Base-by-base conservation (phyloP, 768 basidiomycete genomes). In the Clathrus columnatus region DNA sequence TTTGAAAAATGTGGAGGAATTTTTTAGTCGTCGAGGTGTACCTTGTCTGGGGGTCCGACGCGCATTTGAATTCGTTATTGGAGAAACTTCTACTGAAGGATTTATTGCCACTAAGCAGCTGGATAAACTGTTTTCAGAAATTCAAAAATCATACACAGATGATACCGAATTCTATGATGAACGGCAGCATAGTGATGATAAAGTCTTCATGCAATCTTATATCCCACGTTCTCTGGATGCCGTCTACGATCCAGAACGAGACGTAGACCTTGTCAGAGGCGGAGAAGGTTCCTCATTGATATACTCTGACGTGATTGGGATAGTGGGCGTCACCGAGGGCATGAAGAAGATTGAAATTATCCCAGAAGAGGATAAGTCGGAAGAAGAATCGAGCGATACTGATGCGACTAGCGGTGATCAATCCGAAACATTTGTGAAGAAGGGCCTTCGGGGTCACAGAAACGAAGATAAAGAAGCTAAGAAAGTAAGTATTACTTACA, bases 201-300 rank as follows among this genome's bases (percentile, higher is more conserved):
- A 81, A 7, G 82, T 98, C 11, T 99, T 99, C 74, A 70, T 91
- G 66, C 77, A 77, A 24, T 89, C 92, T 1, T 97, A 91, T 71
- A 99, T 98, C 61, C 96, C 96, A 14, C 83, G 94, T 29, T 85
- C 83, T 21, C 72, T 99, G 48, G 89, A 91, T 60, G 92, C 98
- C 64, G 85, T 99, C 7, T 90, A 85, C 65, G 92, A 98, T 67
- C 91, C 94, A 0, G 96, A 99, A 66, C 78, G 94, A 26, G 95
- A 97, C 64, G 84, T 91, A 10, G 90, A 83, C 30, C 77, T 79
- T 18, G 72, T 94, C 43, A 75, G 75, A 17, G 71, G 80, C 2
- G 92, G 92, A 6, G 82, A 86, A 49, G 83, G 84, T 11, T 70
- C 73, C 52, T 77, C 75, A 26, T 75, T 96, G 36, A 96, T 98